Percentiles rank a stretch among this genome's conserved stretches.
These are phyloP conservation scores for Micractinium conductrix DNA, from an alignment of 139 green algal species.

Conservation along the genomic window DNA sequence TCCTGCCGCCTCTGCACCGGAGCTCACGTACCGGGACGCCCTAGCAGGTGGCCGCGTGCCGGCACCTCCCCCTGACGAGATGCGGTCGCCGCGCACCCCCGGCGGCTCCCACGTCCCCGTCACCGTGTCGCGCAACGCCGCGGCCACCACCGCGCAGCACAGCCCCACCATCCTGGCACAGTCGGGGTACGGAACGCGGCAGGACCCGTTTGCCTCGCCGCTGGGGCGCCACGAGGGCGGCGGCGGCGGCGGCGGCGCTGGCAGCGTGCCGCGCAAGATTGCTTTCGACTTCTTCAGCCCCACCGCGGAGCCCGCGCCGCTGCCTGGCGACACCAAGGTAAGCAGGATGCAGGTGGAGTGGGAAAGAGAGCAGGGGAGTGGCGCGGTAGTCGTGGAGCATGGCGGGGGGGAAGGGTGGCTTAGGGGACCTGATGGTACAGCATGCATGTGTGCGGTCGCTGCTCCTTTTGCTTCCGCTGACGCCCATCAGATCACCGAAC, in stretches of 20 bases:
- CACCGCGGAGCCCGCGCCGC: background rate
- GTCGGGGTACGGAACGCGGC: background rate
- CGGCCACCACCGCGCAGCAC: constrained; percentile 20
- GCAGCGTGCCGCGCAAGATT: constrained; percentile 12
- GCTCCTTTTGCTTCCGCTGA: background rate
- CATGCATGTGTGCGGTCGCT: too few species aligned
- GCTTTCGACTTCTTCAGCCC: constrained; percentile 9
- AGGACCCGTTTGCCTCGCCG: constrained; percentile 12
- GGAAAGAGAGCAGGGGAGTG: background rate
- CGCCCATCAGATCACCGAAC: background rate
- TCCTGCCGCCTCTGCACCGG: background rate
- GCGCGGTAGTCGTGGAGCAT: too few species aligned
- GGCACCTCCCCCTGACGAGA: background rate
- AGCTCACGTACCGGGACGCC: constrained; percentile 12
- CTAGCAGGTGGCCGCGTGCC: constrained; percentile 10
- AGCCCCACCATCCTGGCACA: constrained; percentile 32
- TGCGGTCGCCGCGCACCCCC: constrained; percentile 15
- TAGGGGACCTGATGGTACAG: too few species aligned
- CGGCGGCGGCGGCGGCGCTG: too few species aligned
- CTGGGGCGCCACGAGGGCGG: background rate
- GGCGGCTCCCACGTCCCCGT: constrained; percentile 24
- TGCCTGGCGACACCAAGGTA: background rate
- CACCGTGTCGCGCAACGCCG: constrained; percentile 12
- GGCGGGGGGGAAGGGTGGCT: background rate
- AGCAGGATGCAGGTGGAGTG: background rate